Base-by-base conservation (phyloP, 2,329 filamentous ascomycete genomes). In the Microcyclospora pomicola region DNA sequence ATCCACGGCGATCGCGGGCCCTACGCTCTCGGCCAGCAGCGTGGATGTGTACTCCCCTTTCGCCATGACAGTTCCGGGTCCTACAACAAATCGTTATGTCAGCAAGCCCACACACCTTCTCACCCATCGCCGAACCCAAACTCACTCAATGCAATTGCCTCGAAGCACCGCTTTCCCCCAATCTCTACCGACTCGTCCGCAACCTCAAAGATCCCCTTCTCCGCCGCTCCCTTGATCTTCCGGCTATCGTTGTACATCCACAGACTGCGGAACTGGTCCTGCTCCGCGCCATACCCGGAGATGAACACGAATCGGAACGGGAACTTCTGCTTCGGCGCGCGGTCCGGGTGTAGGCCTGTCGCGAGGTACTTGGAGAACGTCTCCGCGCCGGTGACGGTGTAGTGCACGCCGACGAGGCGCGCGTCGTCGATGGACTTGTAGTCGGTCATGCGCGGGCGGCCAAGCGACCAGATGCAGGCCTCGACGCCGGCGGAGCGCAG, bases 401-500 rank as follows among this genome's bases (percentile, higher is more conserved):
- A 56, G 15, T 49, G 51, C 14, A 59, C 54, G 27, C 50, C 48
- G 9, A 54, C 53, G 34, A 48, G 51, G 36, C 51, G 42, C 15
- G 55, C 54, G 34, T 58, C 49, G 27, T 55, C 49, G 12, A 54
- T 36, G 29, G 45, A 45, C 19, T 49, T 46, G 48, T 53, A 54
- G 2, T 44, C 35, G 15, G 43, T 36, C 9, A 47, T 38, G 15
- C 11, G 35, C 12, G 44, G 47, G 5, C 49, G 48, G 34, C 56
- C 58, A 2, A 59, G 40, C 6, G 46, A 60, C 65, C 65, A 70
- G 15, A 69, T 63, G 48, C 65, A 68, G 6, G 59, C 64, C 39
- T 65, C 59, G 5, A 64, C 61, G 15, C 59, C 63, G 39, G 56
- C 53, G 27, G 50, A 49, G 19, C 47, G 42, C 5, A 69, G 50